Evolutionary conservation across 345 rosid genomes (phyloP).

Genomic region (Salix koriyanagi): DNA sequence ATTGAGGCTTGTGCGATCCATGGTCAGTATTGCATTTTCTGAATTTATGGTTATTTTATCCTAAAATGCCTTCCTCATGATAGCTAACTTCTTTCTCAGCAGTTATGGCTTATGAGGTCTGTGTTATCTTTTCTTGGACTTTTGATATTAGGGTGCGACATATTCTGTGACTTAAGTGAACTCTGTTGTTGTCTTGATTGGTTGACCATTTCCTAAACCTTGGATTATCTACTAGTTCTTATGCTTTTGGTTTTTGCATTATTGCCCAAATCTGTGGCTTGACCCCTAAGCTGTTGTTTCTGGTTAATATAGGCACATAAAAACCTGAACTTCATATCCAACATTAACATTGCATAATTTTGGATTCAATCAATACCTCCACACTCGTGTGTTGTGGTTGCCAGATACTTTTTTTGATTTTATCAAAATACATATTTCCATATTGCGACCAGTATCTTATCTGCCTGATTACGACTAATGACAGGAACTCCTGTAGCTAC

Average conservation of each 20-base stretch:
- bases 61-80: background rate
- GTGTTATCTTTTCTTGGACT: background rate
- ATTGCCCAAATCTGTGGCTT: background rate
- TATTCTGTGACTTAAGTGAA: background rate
- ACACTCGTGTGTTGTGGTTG: background rate
- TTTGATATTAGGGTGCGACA: background rate
- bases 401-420: too few species aligned
- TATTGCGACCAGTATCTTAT: background rate
- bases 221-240: background rate
- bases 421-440: background rate
- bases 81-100: background rate
- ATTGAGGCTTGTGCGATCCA: conserved; percentile 86
- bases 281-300: background rate
- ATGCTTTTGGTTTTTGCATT: background rate
- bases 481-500: background rate
- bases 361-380: background rate
- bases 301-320: background rate
- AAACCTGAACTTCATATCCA: background rate
- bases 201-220: background rate
- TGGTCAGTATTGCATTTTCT: conserved; percentile 50
- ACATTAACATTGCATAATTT: background rate
- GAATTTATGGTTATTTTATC: background rate
- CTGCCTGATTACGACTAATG: background rate
- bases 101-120: background rate
- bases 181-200: background rate